These are phyloP conservation scores for Ceratorhiza oryzae-sativae DNA, from an alignment of 1,284 basidiomycete species.

Conservation along the genomic window DNA sequence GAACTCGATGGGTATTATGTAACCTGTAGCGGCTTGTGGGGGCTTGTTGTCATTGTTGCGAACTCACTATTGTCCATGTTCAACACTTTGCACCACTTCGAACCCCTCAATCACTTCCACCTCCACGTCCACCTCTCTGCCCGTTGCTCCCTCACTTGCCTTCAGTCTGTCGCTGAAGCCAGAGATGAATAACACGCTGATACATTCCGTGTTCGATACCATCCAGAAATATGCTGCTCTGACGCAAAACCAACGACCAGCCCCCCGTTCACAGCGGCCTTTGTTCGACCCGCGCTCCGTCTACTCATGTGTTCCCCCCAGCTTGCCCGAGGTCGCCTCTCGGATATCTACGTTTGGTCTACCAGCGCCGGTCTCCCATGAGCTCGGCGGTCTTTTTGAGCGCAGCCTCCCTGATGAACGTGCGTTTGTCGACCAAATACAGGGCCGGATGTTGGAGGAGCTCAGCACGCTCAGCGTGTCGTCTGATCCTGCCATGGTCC, in stretches of 20 bases:
- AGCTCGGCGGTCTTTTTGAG: not conserved
- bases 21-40: slow-evolving; percentile 17
- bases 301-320: not conserved
- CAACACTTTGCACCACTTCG: slow-evolving; percentile 8
- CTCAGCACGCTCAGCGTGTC: not conserved
- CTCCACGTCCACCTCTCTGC: not conserved
- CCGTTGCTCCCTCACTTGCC: not conserved
- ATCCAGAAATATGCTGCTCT: not conserved
- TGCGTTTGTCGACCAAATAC: not conserved
- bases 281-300: not conserved
- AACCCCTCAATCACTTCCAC: not conserved
- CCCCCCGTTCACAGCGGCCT: not conserved
- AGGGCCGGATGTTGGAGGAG: slow-evolving; percentile 13
- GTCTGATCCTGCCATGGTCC: not conserved
- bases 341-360: not conserved
- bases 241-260: not conserved
- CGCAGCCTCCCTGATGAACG: not conserved
- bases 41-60: slow-evolving; percentile 6
- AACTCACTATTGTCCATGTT: slow-evolving; percentile 1
- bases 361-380: not conserved
- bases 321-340: not conserved
- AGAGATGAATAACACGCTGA: slow-evolving; percentile 22
- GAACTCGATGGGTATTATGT: not conserved
- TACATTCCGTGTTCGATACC: not conserved
- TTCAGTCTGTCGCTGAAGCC: slow-evolving; percentile 8